Evolutionary conservation across 1,284 basidiomycete genomes (phyloP).

Genomic region (Puccinia coronata): DNA sequence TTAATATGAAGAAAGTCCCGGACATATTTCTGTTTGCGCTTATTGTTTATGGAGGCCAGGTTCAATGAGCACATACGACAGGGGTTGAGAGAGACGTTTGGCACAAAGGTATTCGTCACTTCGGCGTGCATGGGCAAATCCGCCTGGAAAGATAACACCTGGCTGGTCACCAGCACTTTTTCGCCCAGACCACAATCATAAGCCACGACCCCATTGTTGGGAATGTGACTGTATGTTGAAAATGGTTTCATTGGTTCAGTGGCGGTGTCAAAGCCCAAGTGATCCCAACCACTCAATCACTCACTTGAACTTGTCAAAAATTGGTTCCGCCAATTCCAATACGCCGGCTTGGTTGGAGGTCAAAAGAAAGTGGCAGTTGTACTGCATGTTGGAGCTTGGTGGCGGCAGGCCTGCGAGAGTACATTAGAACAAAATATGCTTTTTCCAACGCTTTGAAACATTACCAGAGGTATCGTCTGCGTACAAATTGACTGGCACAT

Average conservation of each 20-base stretch:
- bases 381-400: conserved; percentile 53
- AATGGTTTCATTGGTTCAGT: conserved; percentile 54
- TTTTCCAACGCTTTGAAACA: conserved; percentile 62
- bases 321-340: not conserved
- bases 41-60: too few species aligned
- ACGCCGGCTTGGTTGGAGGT: conserved; percentile 59
- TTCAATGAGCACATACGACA: not conserved
- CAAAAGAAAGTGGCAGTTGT: conserved; percentile 60
- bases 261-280: conserved; percentile 59
- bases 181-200: not conserved
- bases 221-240: not conserved
- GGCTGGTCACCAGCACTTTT: not conserved
- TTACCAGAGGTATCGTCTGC: conserved; percentile 63
- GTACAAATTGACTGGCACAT: conserved; percentile 61
- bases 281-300: too few species aligned
- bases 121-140: too few species aligned
- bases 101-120: not conserved
- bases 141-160: not conserved
- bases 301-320: not conserved
- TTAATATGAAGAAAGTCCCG: too few species aligned
- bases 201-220: not conserved
- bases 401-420: conserved; percentile 58
- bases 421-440: conserved; percentile 61
- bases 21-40: too few species aligned
- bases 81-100: not conserved